Evolutionary conservation across 1,284 basidiomycete genomes (phyloP).

Genomic region (Lentinula novae-zelandiae): DNA sequence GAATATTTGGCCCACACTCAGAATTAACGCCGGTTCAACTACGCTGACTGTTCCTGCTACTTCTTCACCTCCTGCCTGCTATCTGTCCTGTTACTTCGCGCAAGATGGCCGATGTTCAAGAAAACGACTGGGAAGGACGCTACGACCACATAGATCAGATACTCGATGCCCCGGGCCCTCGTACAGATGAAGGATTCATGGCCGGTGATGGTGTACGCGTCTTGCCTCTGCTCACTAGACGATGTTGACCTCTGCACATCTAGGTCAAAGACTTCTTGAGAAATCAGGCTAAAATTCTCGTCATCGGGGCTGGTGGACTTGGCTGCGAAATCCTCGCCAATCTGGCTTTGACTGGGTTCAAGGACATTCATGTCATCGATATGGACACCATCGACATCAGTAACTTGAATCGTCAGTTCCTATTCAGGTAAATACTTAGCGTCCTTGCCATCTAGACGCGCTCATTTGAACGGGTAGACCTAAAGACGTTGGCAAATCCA

Average conservation of each 20-base stretch:
- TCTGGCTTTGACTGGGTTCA: constrained; percentile 92
- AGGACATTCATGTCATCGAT: constrained; percentile 98
- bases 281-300: constrained; percentile 86
- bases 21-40: background rate
- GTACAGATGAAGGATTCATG: constrained; percentile 71
- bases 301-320: constrained; percentile 94
- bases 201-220: constrained; percentile 56
- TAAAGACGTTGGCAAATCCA: constrained; percentile 92
- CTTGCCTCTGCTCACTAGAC: constrained; percentile 1
- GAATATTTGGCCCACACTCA: no score
- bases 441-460: background rate
- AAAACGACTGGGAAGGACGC: constrained; percentile 64
- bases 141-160: constrained; percentile 82
- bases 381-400: constrained; percentile 99
- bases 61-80: background rate
- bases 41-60: background rate
- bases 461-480: constrained; percentile 44
- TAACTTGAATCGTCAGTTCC: constrained; percentile 97
- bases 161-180: constrained; percentile 76
- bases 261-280: constrained; percentile 89
- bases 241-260: background rate
- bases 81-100: background rate
- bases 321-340: constrained; percentile 96
- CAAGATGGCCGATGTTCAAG: constrained; percentile 2
- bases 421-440: constrained; percentile 78